Conservation (phyloP, 192 early-diverging fungal species). For the Dispira parvispora region DNA sequence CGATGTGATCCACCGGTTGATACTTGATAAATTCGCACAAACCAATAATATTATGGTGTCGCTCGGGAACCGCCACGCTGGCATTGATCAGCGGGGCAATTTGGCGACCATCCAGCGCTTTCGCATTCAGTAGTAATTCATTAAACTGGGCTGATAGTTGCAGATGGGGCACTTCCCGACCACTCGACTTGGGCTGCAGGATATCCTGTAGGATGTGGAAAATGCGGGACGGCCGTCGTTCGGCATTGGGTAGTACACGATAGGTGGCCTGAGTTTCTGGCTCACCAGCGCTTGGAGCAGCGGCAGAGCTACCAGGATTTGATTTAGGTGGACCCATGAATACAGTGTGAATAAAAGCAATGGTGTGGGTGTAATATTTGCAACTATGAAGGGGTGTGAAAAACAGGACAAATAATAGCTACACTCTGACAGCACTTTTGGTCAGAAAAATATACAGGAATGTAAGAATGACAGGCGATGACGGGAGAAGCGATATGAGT, state of each 20-base stretch:
- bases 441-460: too few species aligned
- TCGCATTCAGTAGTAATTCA: not conserved
- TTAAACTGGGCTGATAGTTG: constrained; percentile 11
- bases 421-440: too few species aligned
- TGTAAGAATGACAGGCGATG: too few species aligned
- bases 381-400: too few species aligned
- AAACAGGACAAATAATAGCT: too few species aligned
- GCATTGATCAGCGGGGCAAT: not conserved
- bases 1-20: constrained; percentile 10
- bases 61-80: not conserved
- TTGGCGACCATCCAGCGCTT: constrained; percentile 3
- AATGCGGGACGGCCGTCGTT: not conserved
- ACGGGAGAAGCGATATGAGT: too few species aligned
- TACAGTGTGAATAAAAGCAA: too few species aligned
- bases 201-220: constrained; percentile 1
- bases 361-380: too few species aligned
- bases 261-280: too few species aligned
- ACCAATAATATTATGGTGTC: not conserved
- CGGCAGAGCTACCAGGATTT: too few species aligned
- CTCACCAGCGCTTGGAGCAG: too few species aligned
- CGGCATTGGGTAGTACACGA: not conserved
- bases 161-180: constrained; percentile 4
- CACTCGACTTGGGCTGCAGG: not conserved
- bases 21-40: constrained; percentile 4
- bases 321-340: too few species aligned